A percentile compares a stretch with the other conserved stretches of the same genome.
Evolutionary conservation across 176 grass and related monocot species (phyloP).

Genomic region (Bonia amplexicaulis): DNA sequence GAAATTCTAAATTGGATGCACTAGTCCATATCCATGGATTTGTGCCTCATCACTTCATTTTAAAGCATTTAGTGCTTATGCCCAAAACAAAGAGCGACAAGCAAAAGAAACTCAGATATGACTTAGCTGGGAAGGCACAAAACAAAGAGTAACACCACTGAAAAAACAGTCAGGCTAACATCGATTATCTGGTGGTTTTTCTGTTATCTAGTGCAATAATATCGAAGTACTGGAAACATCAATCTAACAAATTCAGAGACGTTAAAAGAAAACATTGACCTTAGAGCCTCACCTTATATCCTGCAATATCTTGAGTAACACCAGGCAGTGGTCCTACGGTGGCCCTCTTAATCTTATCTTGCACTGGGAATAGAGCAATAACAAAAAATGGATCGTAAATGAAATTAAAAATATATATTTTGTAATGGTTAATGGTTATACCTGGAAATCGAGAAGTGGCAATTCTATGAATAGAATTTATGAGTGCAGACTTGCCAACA

Average conservation of each 20-base stretch:
- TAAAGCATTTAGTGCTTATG: not conserved
- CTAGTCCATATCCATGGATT: not conserved
- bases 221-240: not conserved
- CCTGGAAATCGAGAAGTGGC: constrained; percentile 80
- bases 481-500: constrained; percentile 92
- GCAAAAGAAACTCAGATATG: not conserved
- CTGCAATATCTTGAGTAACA: constrained; percentile 97
- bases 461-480: constrained; percentile 88
- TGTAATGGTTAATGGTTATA: constrained; percentile 39
- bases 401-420: constrained; percentile 6
- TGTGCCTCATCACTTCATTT: not conserved
- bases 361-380: constrained; percentile 44
- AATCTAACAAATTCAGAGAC: not conserved
- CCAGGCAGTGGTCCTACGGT: constrained; percentile 83
- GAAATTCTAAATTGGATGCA: not conserved
- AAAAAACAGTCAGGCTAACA: not conserved
- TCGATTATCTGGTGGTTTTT: not conserved
- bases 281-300: constrained; percentile 60
- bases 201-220: not conserved
- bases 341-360: constrained; percentile 81
- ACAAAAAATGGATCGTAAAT: constrained; percentile 20
- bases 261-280: not conserved
- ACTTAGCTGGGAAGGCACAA: not conserved
- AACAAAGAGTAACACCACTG: not conserved
- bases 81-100: not conserved